Conservation (phyloP, 345 rosid genomes). For the Abelmoschus esculentus region DNA sequence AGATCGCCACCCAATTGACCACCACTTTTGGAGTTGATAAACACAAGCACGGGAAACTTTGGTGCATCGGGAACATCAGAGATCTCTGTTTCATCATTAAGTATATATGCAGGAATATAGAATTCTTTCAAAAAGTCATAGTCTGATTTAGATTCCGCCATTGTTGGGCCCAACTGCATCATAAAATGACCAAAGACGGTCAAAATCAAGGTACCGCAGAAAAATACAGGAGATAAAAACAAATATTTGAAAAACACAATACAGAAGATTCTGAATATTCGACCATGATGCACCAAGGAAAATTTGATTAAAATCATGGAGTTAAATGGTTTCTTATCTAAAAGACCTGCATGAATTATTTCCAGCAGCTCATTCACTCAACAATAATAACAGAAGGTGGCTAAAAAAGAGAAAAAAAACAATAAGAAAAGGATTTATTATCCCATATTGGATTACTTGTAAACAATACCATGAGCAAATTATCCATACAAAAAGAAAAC, state of each 20-base stretch:
- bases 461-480: not conserved
- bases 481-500: not conserved
- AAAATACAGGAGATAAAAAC: not conserved
- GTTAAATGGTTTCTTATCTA: not conserved
- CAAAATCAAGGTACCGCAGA: not conserved
- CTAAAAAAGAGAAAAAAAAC: not conserved
- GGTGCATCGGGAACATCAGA: conserved; percentile 24
- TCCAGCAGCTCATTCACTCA: not conserved
- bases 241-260: not conserved
- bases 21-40: conserved; percentile 82
- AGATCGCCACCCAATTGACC: conserved; percentile 87
- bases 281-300: not conserved
- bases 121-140: conserved; percentile 34
- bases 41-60: conserved; percentile 54
- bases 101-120: conserved; percentile 45
- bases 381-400: not conserved
- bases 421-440: no score
- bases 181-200: not conserved
- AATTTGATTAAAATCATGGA: not conserved
- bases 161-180: conserved; percentile 21
- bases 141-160: conserved; percentile 26
- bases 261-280: not conserved
- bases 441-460: not conserved
- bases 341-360: not conserved
- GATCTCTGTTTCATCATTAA: conserved; percentile 34